A percentile compares a stretch with the other conserved stretches of the same genome.
phyloP scores from a whole-genome alignment of 1,284 basidiomycete genomes.

The Cryptococcus sp. region DNA sequence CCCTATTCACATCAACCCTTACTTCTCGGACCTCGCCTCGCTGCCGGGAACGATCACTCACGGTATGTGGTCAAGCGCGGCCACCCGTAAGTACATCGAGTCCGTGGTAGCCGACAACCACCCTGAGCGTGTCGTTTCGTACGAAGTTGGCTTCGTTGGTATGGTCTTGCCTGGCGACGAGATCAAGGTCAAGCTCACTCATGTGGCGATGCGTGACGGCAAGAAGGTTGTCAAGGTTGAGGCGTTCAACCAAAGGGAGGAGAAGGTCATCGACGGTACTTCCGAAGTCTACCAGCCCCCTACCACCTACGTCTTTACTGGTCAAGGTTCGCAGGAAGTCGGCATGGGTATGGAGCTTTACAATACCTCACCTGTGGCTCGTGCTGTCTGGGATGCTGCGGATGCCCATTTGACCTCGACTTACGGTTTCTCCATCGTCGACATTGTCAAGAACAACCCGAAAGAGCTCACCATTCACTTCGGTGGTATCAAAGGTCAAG shows the following conservation, averaged over 20 bases:
- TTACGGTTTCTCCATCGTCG: conserved; percentile 94
- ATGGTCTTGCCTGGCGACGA: conserved; percentile 96
- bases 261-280: conserved; percentile 88
- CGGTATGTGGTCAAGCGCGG: conserved; percentile 95
- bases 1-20: conserved; percentile 93
- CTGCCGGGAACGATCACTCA: conserved; percentile 97
- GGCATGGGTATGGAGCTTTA: conserved; percentile 99
- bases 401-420: conserved; percentile 90
- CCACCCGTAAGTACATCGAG: conserved; percentile 90
- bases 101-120: conserved; percentile 90
- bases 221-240: conserved; percentile 90
- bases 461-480: conserved; percentile 98
- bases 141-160: conserved; percentile 89
- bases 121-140: conserved; percentile 86
- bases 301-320: conserved; percentile 97
- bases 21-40: conserved; percentile 91
- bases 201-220: conserved; percentile 86
- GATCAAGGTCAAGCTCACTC: conserved; percentile 83
- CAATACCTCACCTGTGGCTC: conserved; percentile 85
- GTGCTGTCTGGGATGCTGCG: conserved; percentile 95
- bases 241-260: conserved; percentile 79
- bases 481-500: conserved; percentile 97
- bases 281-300: conserved; percentile 90
- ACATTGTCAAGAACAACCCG: conserved; percentile 97
- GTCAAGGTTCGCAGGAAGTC: conserved; percentile 96